Conservation (phyloP, 768 basidiomycete genomes). For the Hydnomerulius pinastri region DNA sequence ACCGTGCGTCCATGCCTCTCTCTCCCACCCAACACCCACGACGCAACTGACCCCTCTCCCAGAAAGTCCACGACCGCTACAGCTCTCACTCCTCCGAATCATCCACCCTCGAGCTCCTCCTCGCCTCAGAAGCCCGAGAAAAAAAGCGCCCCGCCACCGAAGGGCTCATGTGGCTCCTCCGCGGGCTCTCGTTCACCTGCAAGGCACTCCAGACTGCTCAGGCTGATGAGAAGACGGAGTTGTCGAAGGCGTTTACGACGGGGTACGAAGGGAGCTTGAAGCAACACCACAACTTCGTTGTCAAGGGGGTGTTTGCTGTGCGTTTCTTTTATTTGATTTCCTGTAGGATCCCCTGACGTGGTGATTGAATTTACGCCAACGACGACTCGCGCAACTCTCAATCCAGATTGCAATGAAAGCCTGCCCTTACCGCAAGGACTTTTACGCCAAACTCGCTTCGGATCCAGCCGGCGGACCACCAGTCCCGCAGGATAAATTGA, state of each 20-base stretch:
- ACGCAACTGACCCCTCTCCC: slow-evolving; percentile 3
- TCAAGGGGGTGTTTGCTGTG: slow-evolving; percentile 58
- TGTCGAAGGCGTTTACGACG: slow-evolving; percentile 72
- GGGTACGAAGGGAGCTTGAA: slow-evolving; percentile 84
- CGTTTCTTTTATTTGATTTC: slow-evolving; percentile 28
- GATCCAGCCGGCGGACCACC: slow-evolving; percentile 56
- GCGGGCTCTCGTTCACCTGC: slow-evolving; percentile 90
- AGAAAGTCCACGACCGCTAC: slow-evolving; percentile 92
- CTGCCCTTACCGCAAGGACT: slow-evolving; percentile 60
- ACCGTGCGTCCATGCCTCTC: slow-evolving; percentile 48
- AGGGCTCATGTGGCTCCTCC: slow-evolving; percentile 91
- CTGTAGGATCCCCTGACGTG: background rate
- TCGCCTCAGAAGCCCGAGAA: slow-evolving; percentile 88
- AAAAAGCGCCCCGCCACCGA: slow-evolving; percentile 90
- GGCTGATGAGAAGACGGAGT: slow-evolving; percentile 52
- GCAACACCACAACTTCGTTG: slow-evolving; percentile 79
- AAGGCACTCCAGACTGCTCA: slow-evolving; percentile 74
- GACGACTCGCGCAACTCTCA: background rate
- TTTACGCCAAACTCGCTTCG: slow-evolving; percentile 60
- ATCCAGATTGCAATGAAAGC: slow-evolving; percentile 56
- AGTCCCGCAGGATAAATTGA: slow-evolving; percentile 50
- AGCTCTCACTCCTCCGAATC: slow-evolving; percentile 64
- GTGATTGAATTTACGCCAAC: background rate
- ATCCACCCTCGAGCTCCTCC: slow-evolving; percentile 79
- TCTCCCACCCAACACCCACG: background rate